These are phyloP conservation scores for Quercus mongolica DNA, from an alignment of 306 rosid species.

Conservation along the genomic window DNA sequence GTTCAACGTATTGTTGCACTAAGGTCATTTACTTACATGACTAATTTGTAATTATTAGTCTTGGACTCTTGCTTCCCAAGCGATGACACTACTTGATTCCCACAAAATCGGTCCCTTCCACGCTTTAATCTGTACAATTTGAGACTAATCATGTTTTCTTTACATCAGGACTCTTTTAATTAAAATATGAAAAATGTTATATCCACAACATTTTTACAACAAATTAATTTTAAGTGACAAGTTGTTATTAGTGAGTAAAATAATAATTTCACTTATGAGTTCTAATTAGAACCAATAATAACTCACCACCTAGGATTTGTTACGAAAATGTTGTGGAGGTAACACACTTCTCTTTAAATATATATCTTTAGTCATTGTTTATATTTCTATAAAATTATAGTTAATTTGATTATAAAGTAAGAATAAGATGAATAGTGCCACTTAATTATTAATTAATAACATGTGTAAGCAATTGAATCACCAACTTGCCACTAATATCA, in stretches of 20 bases:
- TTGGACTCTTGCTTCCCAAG: not conserved
- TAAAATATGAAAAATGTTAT: too few relatives aligned
- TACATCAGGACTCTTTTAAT: too few relatives aligned
- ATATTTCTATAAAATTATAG: not conserved
- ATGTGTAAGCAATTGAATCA: not conserved
- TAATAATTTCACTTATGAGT: too few relatives aligned
- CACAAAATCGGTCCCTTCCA: not conserved
- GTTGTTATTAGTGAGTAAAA: too few relatives aligned
- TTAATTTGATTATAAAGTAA: not conserved
- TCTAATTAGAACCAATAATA: too few relatives aligned
- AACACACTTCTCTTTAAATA: too few relatives aligned
- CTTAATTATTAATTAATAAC: not conserved
- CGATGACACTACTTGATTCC: not conserved
- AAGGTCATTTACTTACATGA: not conserved
- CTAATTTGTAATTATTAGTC: not conserved
- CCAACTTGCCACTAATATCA: not conserved
- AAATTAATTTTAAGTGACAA: too few relatives aligned
- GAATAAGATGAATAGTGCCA: not conserved
- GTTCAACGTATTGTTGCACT: not conserved
- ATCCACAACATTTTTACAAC: accelerated
- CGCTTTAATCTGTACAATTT: not conserved
- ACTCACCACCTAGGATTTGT: accelerated
- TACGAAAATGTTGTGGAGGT: accelerated
- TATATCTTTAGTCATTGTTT: too few relatives aligned
- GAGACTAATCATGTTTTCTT: not conserved